Conservation (phyloP, 2,329 filamentous ascomycete species). For the Penicillium brasilianum region DNA sequence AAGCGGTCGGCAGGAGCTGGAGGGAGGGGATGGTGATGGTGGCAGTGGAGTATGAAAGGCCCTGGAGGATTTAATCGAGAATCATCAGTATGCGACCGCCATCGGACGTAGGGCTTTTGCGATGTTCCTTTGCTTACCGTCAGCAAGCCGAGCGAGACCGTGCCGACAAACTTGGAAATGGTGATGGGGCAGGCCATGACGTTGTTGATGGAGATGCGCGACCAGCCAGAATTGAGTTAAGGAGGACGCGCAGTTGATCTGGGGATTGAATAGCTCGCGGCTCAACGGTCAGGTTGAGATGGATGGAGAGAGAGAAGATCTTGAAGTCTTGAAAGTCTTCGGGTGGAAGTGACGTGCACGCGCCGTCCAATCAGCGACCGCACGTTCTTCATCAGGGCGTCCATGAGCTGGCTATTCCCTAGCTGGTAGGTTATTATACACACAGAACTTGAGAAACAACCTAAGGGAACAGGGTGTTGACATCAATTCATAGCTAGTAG, state of each 20-base stretch:
- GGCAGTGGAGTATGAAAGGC: conserved; percentile 83
- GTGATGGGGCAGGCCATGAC: conserved; percentile 74
- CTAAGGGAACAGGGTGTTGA: no score
- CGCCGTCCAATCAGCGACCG: conserved; percentile 24
- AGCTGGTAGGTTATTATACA: neutral
- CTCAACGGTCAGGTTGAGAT: neutral
- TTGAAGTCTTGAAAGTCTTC: neutral
- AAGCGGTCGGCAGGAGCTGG: conserved; percentile 77
- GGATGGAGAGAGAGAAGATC: conserved; percentile 1
- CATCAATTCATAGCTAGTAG: neutral
- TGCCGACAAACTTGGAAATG: conserved; percentile 89
- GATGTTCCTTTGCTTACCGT: conserved; percentile 67
- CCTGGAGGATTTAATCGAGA: conserved; percentile 57
- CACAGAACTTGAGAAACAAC: neutral
- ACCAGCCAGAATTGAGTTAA: neutral
- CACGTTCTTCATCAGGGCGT: conserved; percentile 15
- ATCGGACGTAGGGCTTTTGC: neutral
- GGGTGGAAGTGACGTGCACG: conserved; percentile 20
- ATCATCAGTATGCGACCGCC: conserved; percentile 18
- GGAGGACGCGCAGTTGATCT: neutral
- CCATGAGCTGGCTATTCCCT: neutral
- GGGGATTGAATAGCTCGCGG: neutral
- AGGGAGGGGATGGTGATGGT: conserved; percentile 79
- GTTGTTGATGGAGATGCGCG: conserved; percentile 3
- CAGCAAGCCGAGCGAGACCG: conserved; percentile 82